Base-by-base conservation (phyloP, 2,329 filamentous ascomycete genomes). In the Colletotrichum sp. region DNA sequence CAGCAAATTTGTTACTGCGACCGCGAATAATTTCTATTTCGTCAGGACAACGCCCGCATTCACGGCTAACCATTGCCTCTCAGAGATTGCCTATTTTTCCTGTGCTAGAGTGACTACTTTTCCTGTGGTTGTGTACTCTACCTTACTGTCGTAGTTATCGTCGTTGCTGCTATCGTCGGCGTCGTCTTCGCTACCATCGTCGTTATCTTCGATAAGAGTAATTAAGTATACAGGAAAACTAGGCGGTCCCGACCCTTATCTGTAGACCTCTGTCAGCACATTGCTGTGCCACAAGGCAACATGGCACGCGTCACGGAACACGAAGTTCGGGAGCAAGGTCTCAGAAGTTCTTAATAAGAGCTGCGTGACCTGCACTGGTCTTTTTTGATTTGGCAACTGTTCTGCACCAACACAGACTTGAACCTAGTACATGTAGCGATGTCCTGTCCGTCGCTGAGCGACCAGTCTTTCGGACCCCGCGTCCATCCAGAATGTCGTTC, bases 391-490 rank as follows among this genome's bases (percentile, higher is more conserved):
- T 12, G 39, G 1, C 18, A 0, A n/a, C 39, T 49, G 18, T 49
- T 49, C 10, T 21, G 0, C 0, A 21, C 0, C 44, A 21, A 12
- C 44, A 49, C n/a, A n/a, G 5, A 21, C 18, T 49, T 49, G 18
- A 21, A 49, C 18, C 0, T 13, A 49, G 9, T 1, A 26, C 26
- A 26, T 26, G 26, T 26, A 12, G 44, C 18, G 44, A 73, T 73
- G 73, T 32, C 39, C 4, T 76, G 70, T 28, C 18, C n/a, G 18
- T 6, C 21, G 6, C 34, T 34, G 8, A 57, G 63, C n/a, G 79
- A 81, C 24, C 64, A 26, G 32, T 57, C 72, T 13, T 81, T 81
- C 44, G 81, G 80, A 8, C 80, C 80, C 6, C 72, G 78, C 30
- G 77, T 82, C 26, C 59, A 79, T 59, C 30, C 71, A 7, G 13